Evolutionary conservation across 2,329 filamentous ascomycete species (phyloP).

Genomic region (Immersiporthe knoxdaviesiana): DNA sequence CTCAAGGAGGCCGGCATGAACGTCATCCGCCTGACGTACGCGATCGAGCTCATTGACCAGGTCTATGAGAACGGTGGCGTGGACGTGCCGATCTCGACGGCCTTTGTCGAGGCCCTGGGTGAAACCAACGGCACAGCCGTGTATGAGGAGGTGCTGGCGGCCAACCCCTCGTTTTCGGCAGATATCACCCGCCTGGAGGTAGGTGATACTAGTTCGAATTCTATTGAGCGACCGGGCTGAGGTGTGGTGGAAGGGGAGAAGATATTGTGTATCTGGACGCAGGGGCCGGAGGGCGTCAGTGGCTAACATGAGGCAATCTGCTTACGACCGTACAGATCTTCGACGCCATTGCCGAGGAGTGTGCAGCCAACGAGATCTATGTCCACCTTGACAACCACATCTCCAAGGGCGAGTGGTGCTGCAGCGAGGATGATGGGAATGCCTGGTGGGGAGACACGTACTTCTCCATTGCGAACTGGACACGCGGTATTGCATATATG

Average conservation of each 20-base stretch:
- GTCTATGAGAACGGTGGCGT: slow-evolving; percentile 43
- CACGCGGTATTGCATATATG: slow-evolving; percentile 56
- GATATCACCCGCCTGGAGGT: slow-evolving; percentile 51
- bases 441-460: slow-evolving; percentile 57
- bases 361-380: slow-evolving; percentile 50
- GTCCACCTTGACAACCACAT: slow-evolving; percentile 57
- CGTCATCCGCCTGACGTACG: slow-evolving; percentile 57
- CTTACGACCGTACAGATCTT: slow-evolving; percentile 45
- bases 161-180: slow-evolving; percentile 53
- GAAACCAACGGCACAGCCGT: slow-evolving; percentile 51
- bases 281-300: background rate
- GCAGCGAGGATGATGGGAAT: slow-evolving; percentile 50
- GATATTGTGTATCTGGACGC: background rate
- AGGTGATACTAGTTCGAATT: slow-evolving; percentile 18
- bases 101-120: slow-evolving; percentile 47
- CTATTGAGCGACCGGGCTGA: no score
- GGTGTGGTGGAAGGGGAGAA: no score
- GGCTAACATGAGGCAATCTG: background rate
- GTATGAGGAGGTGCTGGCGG: slow-evolving; percentile 48
- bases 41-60: slow-evolving; percentile 60
- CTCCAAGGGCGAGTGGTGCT: slow-evolving; percentile 54
- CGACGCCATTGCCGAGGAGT: slow-evolving; percentile 58
- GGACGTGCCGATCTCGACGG: slow-evolving; percentile 43
- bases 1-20: slow-evolving; percentile 58
- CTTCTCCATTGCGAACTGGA: slow-evolving; percentile 58